Conservation (phyloP, 768 basidiomycete species). For the Boletus subcaerulescens region DNA sequence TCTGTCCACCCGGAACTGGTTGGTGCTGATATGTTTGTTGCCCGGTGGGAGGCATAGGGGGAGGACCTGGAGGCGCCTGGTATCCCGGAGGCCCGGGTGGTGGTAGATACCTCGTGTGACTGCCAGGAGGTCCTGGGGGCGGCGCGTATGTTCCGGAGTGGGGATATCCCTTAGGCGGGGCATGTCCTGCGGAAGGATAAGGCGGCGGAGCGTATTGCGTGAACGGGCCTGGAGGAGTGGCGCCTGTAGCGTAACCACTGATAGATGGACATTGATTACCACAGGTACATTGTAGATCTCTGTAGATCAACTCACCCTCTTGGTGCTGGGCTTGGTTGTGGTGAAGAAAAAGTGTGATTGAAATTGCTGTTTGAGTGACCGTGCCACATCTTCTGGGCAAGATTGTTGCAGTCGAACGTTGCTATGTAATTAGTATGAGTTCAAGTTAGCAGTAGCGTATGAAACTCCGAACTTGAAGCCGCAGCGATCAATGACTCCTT, state of each 20-base stretch:
- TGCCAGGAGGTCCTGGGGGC: constrained; percentile 17
- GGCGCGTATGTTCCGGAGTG: constrained; percentile 11
- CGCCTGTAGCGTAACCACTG: constrained; percentile 26
- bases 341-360: background rate
- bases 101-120: background rate
- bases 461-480: too few species aligned
- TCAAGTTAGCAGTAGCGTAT: too few species aligned
- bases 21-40: constrained; percentile 66
- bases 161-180: constrained; percentile 10
- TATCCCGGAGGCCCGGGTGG: constrained; percentile 6
- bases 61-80: constrained; percentile 31
- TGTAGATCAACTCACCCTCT: constrained; percentile 12
- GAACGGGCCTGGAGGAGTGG: constrained; percentile 8
- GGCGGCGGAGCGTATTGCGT: background rate
- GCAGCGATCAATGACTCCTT: too few species aligned
- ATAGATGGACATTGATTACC: constrained; percentile 18
- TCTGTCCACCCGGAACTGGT: constrained; percentile 43
- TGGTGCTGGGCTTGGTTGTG: constrained; percentile 1
- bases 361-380: too few species aligned
- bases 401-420: too few species aligned
- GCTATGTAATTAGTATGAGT: too few species aligned
- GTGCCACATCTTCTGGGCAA: too few species aligned
- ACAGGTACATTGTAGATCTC: background rate
- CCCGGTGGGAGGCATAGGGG: constrained; percentile 52
- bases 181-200: constrained; percentile 21